Percentiles rank a stretch among this genome's conserved stretches.
These are phyloP conservation scores for Ramaria sp. DNA, from an alignment of 768 basidiomycete genomes.

Conservation along the genomic window DNA sequence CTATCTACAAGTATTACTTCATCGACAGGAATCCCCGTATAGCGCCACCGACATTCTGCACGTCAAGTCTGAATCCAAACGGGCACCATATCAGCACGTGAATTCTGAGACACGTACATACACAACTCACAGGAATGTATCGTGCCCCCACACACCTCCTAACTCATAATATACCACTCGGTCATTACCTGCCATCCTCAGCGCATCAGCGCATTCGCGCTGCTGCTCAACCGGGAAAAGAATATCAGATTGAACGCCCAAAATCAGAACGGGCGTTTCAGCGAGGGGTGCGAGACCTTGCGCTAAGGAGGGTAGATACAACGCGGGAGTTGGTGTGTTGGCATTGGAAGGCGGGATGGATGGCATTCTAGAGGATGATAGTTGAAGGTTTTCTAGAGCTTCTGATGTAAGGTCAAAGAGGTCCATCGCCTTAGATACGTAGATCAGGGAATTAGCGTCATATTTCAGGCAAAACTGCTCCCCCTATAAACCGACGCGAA, in stretches of 20 bases:
- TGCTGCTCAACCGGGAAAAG: slow-evolving; percentile 97
- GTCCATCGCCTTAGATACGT: slow-evolving; percentile 99
- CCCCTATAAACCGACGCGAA: slow-evolving; percentile 37
- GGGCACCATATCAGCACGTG: background rate
- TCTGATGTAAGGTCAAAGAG: slow-evolving; percentile 89
- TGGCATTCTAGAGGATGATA: slow-evolving; percentile 51
- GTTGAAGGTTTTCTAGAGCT: slow-evolving; percentile 57
- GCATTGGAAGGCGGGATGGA: slow-evolving; percentile 47
- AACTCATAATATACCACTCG: slow-evolving; percentile 93
- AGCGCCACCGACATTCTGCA: slow-evolving; percentile 83
- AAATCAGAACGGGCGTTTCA: slow-evolving; percentile 70
- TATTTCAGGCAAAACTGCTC: slow-evolving; percentile 98
- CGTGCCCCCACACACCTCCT: slow-evolving; percentile 99
- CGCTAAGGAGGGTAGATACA: slow-evolving; percentile 68
- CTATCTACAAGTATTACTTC: slow-evolving; percentile 14
- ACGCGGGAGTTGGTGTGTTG: slow-evolving; percentile 43
- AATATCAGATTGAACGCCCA: slow-evolving; percentile 96
- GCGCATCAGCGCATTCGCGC: slow-evolving; percentile 84
- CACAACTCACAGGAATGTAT: slow-evolving; percentile 79
- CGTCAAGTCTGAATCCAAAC: slow-evolving; percentile 49
- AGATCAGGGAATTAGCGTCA: slow-evolving; percentile 97
- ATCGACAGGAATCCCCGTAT: slow-evolving; percentile 75
- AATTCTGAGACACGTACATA: background rate
- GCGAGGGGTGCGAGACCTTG: slow-evolving; percentile 66
- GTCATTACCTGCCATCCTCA: slow-evolving; percentile 82